Evolutionary conservation across 495 filamentous ascomycete genomes (phyloP), one percentile per base, ranked within the genome.

Genomic region (Viridothelium virens): DNA sequence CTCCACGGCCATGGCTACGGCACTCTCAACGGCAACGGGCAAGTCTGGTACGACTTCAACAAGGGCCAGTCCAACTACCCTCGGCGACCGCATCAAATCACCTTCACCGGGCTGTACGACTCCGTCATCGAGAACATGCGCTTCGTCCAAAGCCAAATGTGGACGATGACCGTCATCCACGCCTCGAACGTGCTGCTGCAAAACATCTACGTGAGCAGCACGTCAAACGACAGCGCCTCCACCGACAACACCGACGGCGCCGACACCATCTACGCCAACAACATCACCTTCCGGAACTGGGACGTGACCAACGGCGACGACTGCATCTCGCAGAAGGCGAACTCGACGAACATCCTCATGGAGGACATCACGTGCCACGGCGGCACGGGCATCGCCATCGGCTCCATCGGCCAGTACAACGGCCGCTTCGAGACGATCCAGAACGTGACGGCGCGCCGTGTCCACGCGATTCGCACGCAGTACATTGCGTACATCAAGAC

Each of bases 21-120:
- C 12, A 78, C 76, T 46, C 71, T 82, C 31, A 73, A 82, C 64
- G 81, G 81, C 16, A 80, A 82, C 62, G 81, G 81, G 7, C 79
- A 82, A 61, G 69, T 74, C 2, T 83, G 80, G 78, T 80, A 81
- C 62, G 70, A 74, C 63, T 77, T 68, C 63, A 70, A 74, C 36
- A 69, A 71, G 11, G 68, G 73, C 10, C 72, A 73, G 41, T 76
- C 73, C 31, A 81, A 81, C 62, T 77, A 79, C 46, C 79, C 77
- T 12, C 74, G 80, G 44, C 74, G 80, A 14, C 79, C 80, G 16
- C 78, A 80, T 61, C 73, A 70, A 39, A 76, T 82, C 39, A 78
- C 77, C 2, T 76, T 79, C 63, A 70, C 65, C 56, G 74, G 73
- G 64, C 72, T 77, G 50, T 76, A 69, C 38, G 79, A 77, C 62